Evolutionary conservation across 148 eudicot genomes (phyloP), one percentile per base, ranked within the genome.

Genomic region (Hydrangea macrophylla): DNA sequence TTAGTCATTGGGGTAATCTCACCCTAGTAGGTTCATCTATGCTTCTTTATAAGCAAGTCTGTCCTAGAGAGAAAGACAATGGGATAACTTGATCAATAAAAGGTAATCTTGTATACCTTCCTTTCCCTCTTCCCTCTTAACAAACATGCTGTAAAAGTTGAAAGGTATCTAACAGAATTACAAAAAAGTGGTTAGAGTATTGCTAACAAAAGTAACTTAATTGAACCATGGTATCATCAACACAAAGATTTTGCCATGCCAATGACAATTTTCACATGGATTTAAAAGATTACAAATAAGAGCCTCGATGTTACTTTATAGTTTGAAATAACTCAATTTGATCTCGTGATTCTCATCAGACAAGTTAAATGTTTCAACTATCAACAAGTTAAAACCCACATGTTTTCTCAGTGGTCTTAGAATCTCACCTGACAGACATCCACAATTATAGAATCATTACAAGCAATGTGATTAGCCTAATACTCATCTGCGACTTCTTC

Each of bases 371-470:
- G 59, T 25, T 58, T 27, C 24, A 32, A 58, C 7, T 15, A 9
- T 50, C 58, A 50, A 24, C 50, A 48, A 58, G 32, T 0, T 9
- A 45, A 65, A 42, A 48, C 58, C 12, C 50, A 44, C 12, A 45
- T 23, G 39, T 25, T 25, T 58, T 8, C 40, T 45, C 30, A 8
- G 30, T 12, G 6, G 58, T 42, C 8, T 12, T n/a, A 35, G 18
- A 2, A 57, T 33, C 26, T 85, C 78, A 93, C 98, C 85, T 93
- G 98, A 82, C 96, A 93, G 30, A 93, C 97, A 85, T 93, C 98
- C 80, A 93, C 98, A 79, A 93, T 90, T 53, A 93, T 90, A 56
- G 98, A 93, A 85, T 93, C 96, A 82, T 93, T 93, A 68, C 98
- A 96, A 61, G 98, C 95, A 71, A 83, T 80, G 76, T 93, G 97